These are phyloP conservation scores for Exophiala phaeomuriformis DNA, from an alignment of 2,329 filamentous ascomycete species.

Conservation along the genomic window DNA sequence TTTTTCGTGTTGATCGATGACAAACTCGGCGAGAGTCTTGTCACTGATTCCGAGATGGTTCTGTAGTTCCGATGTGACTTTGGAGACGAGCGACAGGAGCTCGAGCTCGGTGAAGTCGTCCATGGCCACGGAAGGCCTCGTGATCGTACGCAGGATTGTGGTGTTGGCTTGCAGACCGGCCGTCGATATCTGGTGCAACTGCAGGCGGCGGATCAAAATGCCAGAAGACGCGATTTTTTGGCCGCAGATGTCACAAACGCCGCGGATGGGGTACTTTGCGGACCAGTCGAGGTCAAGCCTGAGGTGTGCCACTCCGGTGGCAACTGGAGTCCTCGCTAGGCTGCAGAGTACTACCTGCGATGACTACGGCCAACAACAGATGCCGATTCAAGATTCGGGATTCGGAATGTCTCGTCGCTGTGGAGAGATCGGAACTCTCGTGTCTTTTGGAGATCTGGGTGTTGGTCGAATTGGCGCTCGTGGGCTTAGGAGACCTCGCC, in stretches of 20 bases:
- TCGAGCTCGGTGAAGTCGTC: slow-evolving; percentile 89
- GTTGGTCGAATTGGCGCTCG: neutral
- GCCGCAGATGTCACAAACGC: too few relatives aligned
- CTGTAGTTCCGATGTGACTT: slow-evolving; percentile 86
- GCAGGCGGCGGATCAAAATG: too few relatives aligned
- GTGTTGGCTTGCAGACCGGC: neutral
- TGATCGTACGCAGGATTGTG: neutral
- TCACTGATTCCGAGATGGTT: slow-evolving; percentile 89
- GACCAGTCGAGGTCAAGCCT: too few relatives aligned
- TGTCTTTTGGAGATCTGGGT: neutral
- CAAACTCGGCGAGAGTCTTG: slow-evolving; percentile 91
- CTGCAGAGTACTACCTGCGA: too few relatives aligned
- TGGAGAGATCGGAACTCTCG: neutral
- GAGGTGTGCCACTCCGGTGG: too few relatives aligned
- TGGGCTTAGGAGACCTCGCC: too few relatives aligned
- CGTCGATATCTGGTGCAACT: neutral
- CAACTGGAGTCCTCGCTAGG: too few relatives aligned
- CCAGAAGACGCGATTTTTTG: too few relatives aligned
- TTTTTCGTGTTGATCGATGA: slow-evolving; percentile 82
- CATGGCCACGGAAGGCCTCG: slow-evolving; percentile 47
- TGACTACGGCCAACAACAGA: too few relatives aligned
- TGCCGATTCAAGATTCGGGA: too few relatives aligned
- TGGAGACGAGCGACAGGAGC: slow-evolving; percentile 86
- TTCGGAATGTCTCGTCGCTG: neutral
- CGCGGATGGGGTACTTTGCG: too few relatives aligned